These are phyloP conservation scores for Pyrus bretschneideri DNA, from an alignment of 306 rosid species.

Conservation along the genomic window DNA sequence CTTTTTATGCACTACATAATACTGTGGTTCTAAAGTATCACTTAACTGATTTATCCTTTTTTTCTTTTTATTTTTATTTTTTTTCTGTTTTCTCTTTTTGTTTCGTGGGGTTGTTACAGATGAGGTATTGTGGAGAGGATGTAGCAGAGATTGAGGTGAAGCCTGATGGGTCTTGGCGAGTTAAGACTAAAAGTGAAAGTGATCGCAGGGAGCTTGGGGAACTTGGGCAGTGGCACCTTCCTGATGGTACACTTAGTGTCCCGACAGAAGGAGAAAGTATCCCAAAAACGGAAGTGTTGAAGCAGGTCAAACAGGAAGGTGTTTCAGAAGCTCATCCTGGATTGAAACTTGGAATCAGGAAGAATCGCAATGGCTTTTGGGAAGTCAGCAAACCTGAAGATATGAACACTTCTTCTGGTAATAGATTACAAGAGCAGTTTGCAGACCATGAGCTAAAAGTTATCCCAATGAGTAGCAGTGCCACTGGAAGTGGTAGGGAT, in stretches of 20 bases:
- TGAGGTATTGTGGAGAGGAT: conserved; percentile 87
- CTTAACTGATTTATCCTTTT: conserved; percentile 10
- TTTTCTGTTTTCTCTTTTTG: background rate
- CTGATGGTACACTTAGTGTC: conserved; percentile 55
- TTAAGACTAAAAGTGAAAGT: conserved; percentile 68
- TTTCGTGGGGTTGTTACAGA: conserved; percentile 38
- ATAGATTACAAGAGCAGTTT: conserved; percentile 44
- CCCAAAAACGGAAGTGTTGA: conserved; percentile 42
- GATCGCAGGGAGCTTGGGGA: conserved; percentile 68
- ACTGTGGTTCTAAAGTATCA: background rate
- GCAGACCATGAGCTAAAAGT: conserved; percentile 56
- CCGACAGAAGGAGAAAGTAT: conserved; percentile 37
- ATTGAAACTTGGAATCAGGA: conserved; percentile 71
- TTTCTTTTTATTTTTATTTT: background rate
- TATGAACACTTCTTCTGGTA: conserved; percentile 49
- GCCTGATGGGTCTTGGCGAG: conserved; percentile 99
- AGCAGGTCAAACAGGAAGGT: conserved; percentile 76
- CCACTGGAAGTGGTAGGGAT: conserved; percentile 77
- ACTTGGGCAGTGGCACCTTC: conserved; percentile 73
- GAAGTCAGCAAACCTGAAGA: conserved; percentile 76
- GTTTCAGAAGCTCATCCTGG: conserved; percentile 65
- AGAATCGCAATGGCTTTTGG: conserved; percentile 73
- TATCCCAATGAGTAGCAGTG: conserved; percentile 95
- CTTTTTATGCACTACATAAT: background rate
- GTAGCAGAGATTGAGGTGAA: conserved; percentile 82